Evolutionary conservation across 176 grass and related monocot genomes (phyloP).

Genomic region (Carex scoparia): DNA sequence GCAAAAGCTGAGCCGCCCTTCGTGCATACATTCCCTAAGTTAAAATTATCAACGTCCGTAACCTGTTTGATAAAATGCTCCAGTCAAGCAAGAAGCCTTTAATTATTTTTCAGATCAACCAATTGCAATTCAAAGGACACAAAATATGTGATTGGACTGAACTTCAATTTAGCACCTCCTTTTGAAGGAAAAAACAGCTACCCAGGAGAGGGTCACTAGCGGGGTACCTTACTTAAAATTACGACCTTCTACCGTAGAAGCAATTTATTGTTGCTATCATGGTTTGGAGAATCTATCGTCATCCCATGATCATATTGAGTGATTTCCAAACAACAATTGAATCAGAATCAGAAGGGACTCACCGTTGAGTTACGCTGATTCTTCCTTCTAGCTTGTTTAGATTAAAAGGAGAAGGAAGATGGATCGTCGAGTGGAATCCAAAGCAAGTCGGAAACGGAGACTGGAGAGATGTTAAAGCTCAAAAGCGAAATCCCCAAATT

Average conservation of each 20-base stretch:
- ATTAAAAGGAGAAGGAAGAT: not conserved
- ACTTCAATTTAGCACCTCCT: not conserved
- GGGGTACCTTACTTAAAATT: not conserved
- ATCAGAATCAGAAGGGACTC: no score
- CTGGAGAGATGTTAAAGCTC: not conserved
- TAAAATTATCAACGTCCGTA: conserved; percentile 12
- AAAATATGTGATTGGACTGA: not conserved
- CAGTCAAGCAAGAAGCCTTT: not conserved
- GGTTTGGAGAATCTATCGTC: no score
- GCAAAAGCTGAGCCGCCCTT: conserved; percentile 63
- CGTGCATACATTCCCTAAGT: conserved; percentile 56
- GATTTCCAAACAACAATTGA: no score
- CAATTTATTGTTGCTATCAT: not conserved
- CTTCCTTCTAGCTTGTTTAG: no score
- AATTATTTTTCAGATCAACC: not conserved
- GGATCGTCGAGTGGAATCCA: not conserved
- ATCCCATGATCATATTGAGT: no score
- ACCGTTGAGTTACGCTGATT: no score
- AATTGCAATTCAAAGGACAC: not conserved
- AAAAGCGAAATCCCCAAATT: conserved; percentile 13
- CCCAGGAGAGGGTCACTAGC: no score
- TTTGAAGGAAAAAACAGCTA: not conserved
- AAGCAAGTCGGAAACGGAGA: not conserved
- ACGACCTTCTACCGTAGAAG: not conserved
- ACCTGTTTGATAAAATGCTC: conserved; percentile 32